A percentile compares a stretch with the other conserved stretches of the same genome.
These are phyloP conservation scores for Helianthus tuberosus DNA, from an alignment of 129 eudicot genomes.

Conservation along the genomic window DNA sequence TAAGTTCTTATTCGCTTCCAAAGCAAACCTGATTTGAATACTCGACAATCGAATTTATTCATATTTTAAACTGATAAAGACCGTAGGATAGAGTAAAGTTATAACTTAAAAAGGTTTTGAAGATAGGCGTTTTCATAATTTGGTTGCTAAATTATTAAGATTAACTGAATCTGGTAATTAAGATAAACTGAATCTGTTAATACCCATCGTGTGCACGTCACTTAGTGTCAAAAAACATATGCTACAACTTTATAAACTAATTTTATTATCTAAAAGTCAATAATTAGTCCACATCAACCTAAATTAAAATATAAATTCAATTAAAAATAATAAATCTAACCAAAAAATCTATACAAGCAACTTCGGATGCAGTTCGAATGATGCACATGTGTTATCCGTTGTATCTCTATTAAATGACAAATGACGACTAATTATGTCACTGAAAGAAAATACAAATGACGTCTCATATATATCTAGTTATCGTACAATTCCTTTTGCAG, in stretches of 20 bases:
- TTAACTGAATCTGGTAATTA: neutral
- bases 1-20: too few species aligned
- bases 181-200: neutral
- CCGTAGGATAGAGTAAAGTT: neutral
- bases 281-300: neutral
- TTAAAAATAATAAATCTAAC: neutral
- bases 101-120: neutral
- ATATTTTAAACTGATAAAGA: neutral
- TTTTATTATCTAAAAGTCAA: neutral
- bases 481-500: slow-evolving; percentile 11
- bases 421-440: slow-evolving; percentile 1
- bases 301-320: neutral
- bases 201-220: neutral
- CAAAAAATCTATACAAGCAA: neutral
- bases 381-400: neutral
- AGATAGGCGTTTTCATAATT: neutral
- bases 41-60: too few species aligned
- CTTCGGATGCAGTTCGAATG: neutral
- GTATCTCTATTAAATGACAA: neutral
- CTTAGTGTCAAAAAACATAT: neutral
- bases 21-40: too few species aligned
- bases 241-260: neutral
- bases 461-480: slow-evolving; percentile 4
- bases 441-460: slow-evolving; percentile 15
- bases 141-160: neutral